Base-by-base conservation (phyloP, 1,284 basidiomycete species). In the Earliella scabrosa region DNA sequence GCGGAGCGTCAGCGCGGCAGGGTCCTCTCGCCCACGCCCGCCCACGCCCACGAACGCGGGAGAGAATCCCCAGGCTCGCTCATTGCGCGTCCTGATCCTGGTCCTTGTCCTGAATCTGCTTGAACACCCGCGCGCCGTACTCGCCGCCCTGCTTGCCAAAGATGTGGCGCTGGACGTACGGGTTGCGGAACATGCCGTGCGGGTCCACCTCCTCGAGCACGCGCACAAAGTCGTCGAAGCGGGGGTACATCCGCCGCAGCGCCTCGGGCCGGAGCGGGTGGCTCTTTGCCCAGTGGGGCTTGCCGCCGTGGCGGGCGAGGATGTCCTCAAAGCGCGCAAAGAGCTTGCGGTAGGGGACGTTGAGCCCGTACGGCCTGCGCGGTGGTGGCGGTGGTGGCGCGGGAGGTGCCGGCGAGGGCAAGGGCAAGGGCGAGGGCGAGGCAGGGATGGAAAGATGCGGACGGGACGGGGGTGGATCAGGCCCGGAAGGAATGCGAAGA, bases 221-320 rank as follows among this genome's bases (percentile, higher is more conserved):
- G 16, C 73, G 68, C 24, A 87, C 75, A 74, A 95, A 98, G 61
- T 94, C 88, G 63, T 86, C 82, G 73, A 97, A 95, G 55, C 82
- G 83, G 27, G 95, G 92, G 73, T 98, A 99, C 24, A 92, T 75
- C 58, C 70, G 69, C 53, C 83, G 81, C 52, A 98, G 80, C 43
- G 80, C 77, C 40, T 81, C 80, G 0, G 92, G 92, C 41, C 82
- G 80, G 50, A 95, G 82, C 21, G 77, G 76, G 72, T 99, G 97
- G 21, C 94, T 85, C 75, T 99, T 99, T 0, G 96, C 97, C 97
- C 97, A 99, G 77, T 99, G 97, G 3, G 97, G 95, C 52, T 93
- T 83, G 8, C 95, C 96, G 45, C 82, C 81, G 73, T 95, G 85
- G 35, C 80, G 79, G 31, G 80, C 73, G 63, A 97, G 73, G 63